Evolutionary conservation across 345 rosid species (phyloP), one percentile per base, ranked within the genome.

Genomic region (Geranium rotundifolium): DNA sequence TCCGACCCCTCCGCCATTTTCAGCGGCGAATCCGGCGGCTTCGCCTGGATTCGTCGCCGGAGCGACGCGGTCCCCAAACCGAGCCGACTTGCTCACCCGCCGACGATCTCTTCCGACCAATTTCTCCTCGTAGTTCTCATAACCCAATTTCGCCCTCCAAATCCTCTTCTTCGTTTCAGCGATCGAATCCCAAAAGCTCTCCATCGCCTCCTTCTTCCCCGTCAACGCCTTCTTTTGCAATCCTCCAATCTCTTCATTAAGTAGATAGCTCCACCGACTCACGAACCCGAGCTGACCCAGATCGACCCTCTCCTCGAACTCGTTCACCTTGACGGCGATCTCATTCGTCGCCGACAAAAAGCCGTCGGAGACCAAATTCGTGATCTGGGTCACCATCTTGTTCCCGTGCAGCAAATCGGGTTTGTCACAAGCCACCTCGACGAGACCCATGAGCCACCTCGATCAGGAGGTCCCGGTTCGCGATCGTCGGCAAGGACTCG

Each of bases 241-340:
- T 56, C 73, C 67, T 82, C 89, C 2, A 87, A 55, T 71, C 84
- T 72, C 63, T 76, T 84, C 67, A 89, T 73, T 8, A 66, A 69
- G 65, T 84, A 88, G 1, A 58, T 68, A 89, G 76, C 87, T 86
- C 89, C 2, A 91, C 73, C 71, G 85, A 73, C 63, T 87, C 90
- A 54, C 71, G 18, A 86, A 85, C 17, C 81, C 80, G 72, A 85
- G 69, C 39, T 67, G 73, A 46, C 70, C 65, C 52, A 77, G 66
- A 31, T 31, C 37, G 37, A 31, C 7, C 65, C 96, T 72, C 23
- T 82, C 78, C 54, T 62, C 74, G 34, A 85, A 80, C 89, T 91
- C 96, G 9, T 59, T 68, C 17, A 86, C 58, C 60, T 96, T 78
- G 41, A 61, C 65, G 30, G 73, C 70, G 58, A 85, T 69, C 67